Percentiles rank a stretch among this genome's conserved stretches.
These are phyloP conservation scores for Anethum foeniculum DNA, from an alignment of 140 eudicot species.

Conservation along the genomic window DNA sequence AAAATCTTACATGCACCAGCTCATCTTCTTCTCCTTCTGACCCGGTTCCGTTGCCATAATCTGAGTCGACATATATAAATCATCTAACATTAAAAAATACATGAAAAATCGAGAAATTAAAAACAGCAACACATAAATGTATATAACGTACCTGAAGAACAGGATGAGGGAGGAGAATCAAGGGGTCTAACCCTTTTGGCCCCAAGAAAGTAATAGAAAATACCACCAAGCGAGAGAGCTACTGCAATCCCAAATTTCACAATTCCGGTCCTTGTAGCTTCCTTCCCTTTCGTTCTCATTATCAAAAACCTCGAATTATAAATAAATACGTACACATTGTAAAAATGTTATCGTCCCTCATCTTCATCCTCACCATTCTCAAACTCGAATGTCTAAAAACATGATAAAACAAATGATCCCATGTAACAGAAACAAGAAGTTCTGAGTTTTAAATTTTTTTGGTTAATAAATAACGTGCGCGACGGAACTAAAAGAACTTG, in stretches of 20 bases:
- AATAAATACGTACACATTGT: not conserved
- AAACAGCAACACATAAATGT: not conserved
- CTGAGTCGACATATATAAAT: constrained; percentile 22
- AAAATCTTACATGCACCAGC: constrained; percentile 33
- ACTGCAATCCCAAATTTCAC: constrained; percentile 57
- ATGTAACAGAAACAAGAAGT: constrained; percentile 12
- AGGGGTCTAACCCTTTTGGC: constrained; percentile 38
- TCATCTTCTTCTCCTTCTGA: constrained; percentile 25
- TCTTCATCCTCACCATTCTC: constrained; percentile 7
- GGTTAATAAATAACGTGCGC: too few relatives aligned
- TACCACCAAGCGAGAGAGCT: constrained; percentile 77
- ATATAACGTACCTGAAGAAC: constrained; percentile 28
- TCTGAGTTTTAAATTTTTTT: not conserved
- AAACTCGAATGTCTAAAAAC: constrained; percentile 11
- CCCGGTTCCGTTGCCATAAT: constrained; percentile 24
- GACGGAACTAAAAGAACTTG: too few relatives aligned
- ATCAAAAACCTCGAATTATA: constrained; percentile 6
- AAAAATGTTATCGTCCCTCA: not conserved
- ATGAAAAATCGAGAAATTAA: not conserved
- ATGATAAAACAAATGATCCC: constrained; percentile 7
- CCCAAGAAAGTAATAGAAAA: constrained; percentile 37
- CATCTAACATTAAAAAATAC: not conserved
- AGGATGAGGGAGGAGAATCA: constrained; percentile 21
- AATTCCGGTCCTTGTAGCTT: constrained; percentile 30
- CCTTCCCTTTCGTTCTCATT: constrained; percentile 27